Conservation (phyloP, 2,329 filamentous ascomycete genomes). For the Penicillium hordei region DNA sequence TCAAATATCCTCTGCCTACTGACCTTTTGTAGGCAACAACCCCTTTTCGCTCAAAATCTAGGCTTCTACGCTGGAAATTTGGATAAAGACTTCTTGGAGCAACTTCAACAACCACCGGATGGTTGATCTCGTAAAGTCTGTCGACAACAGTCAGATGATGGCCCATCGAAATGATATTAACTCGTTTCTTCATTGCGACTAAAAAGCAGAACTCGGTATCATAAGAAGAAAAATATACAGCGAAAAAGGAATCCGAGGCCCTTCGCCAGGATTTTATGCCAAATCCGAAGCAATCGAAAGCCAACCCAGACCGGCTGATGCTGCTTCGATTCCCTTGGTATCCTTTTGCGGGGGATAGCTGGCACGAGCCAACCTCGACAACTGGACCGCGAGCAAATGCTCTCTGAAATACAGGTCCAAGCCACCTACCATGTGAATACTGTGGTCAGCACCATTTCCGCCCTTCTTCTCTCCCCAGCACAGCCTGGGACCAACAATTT, state of each 20-base stretch:
- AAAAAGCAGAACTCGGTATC: background rate
- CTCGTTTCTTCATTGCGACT: background rate
- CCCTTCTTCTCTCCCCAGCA: slow-evolving; percentile 21
- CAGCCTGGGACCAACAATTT: slow-evolving; percentile 14
- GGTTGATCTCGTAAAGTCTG: background rate
- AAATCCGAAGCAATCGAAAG: background rate
- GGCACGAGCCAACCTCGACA: slow-evolving; percentile 13
- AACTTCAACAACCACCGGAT: slow-evolving; percentile 14
- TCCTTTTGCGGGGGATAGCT: slow-evolving; percentile 19
- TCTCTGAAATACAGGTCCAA: slow-evolving; percentile 20
- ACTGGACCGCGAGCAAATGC: slow-evolving; percentile 19
- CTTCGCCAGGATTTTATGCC: background rate
- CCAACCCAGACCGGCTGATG: slow-evolving; percentile 1
- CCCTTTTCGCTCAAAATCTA: slow-evolving; percentile 23
- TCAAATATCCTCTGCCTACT: no score
- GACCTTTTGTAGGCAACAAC: slow-evolving; percentile 12
- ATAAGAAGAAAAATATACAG: background rate
- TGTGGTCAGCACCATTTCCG: slow-evolving; percentile 10
- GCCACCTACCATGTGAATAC: slow-evolving; percentile 16
- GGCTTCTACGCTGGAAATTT: slow-evolving; percentile 25
- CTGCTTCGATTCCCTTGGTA: slow-evolving; percentile 10
- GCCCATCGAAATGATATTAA: background rate
- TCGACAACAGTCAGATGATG: background rate
- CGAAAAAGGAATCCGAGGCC: background rate
- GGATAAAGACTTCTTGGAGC: slow-evolving; percentile 23